Evolutionary conservation across 257 asterid species (phyloP).

Genomic region (Solanum sparsipilum): DNA sequence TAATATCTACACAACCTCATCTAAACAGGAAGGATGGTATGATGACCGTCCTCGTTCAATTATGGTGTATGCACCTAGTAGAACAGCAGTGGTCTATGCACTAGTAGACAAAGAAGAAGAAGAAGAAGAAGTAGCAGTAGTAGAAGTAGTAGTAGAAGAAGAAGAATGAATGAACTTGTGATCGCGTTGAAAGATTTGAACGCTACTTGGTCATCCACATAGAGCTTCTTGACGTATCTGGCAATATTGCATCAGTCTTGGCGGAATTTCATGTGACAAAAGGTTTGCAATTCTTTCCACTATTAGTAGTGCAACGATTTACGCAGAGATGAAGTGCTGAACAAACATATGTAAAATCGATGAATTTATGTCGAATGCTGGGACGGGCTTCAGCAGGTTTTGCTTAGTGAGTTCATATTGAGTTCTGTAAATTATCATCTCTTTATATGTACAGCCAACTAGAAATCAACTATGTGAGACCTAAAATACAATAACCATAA

Average conservation of each 20-base stretch:
- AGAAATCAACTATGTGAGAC: background rate
- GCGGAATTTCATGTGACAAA: background rate
- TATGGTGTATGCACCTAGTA: constrained; percentile 68
- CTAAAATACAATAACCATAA: background rate
- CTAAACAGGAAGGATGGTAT: constrained; percentile 50
- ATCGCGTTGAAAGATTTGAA: background rate
- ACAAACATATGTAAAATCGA: background rate
- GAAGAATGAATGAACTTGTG: constrained; percentile 2
- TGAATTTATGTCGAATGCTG: background rate
- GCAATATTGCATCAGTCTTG: background rate
- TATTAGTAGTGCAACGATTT: background rate
- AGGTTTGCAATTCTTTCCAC: background rate
- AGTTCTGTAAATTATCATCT: background rate
- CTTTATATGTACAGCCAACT: background rate
- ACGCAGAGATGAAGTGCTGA: background rate
- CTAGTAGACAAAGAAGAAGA: constrained; percentile 27
- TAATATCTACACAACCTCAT: background rate
- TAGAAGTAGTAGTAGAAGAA: constrained; percentile 13
- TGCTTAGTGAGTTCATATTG: background rate
- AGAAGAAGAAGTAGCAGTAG: too few relatives aligned
- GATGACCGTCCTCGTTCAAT: constrained; percentile 83
- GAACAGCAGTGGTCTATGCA: constrained; percentile 85
- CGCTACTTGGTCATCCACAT: background rate
- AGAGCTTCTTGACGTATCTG: background rate
- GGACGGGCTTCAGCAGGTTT: background rate